A percentile compares a stretch with the other conserved stretches of the same genome.
phyloP scores from a whole-genome alignment of 2,329 filamentous ascomycete species.

The Pseudopyricularia javanii region DNA sequence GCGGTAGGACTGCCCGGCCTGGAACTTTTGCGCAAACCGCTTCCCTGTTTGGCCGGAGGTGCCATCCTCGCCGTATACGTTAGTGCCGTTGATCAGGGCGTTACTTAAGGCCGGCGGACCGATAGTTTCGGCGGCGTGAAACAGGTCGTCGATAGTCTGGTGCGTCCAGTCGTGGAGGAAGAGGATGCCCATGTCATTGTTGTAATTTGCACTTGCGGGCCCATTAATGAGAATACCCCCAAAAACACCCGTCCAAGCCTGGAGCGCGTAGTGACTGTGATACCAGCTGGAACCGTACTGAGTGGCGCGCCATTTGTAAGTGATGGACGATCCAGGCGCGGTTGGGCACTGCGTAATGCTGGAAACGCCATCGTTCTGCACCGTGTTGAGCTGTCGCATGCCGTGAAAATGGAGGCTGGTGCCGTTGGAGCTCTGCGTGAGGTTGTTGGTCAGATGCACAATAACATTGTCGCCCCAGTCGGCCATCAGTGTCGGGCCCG shows the following conservation, averaged over 20 bases:
- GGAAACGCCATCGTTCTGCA: conserved; percentile 24
- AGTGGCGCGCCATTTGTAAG: conserved; percentile 43
- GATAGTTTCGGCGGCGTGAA: conserved; percentile 11
- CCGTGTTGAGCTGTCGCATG: conserved; percentile 41
- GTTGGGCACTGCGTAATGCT: conserved; percentile 26
- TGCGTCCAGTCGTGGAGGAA: conserved; percentile 49
- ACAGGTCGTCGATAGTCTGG: conserved; percentile 24
- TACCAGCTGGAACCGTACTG: conserved; percentile 46
- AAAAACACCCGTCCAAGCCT: conserved; percentile 40
- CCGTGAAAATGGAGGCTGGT: conserved; percentile 54
- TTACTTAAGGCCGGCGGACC: conserved; percentile 11
- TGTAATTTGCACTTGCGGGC: conserved; percentile 44
- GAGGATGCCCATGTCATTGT: conserved; percentile 48
- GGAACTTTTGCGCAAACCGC: not conserved
- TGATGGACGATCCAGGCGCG: conserved; percentile 17
- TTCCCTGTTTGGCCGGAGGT: not conserved
- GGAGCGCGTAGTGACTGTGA: conserved; percentile 43
- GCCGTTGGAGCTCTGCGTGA: conserved; percentile 31
- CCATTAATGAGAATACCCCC: conserved; percentile 52
- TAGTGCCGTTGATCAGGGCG: conserved; percentile 3
- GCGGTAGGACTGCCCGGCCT: conserved; percentile 40
- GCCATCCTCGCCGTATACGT: conserved; percentile 1
- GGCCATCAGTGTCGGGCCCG: conserved; percentile 17
- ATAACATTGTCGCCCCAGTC: conserved; percentile 24
- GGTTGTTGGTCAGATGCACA: conserved; percentile 20